Evolutionary conservation across 2,329 filamentous ascomycete genomes (phyloP).

Genomic region (Aspergillus alliaceus): DNA sequence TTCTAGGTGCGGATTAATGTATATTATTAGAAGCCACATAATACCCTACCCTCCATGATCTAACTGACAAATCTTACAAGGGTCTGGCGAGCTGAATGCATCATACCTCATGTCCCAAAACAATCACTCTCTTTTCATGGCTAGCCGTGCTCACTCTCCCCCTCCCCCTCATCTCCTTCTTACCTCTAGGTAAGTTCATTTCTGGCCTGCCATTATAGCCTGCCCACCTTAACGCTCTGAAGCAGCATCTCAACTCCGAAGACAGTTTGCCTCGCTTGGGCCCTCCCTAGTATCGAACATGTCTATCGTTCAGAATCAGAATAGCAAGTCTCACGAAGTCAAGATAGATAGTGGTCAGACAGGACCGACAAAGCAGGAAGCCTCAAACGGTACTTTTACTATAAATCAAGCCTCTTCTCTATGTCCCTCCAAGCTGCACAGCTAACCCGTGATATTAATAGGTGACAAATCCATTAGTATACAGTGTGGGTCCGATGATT

Average conservation of each 20-base stretch:
- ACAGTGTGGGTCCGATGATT: neutral
- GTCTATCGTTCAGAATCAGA: neutral
- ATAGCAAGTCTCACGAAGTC: neutral
- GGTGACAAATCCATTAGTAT: neutral
- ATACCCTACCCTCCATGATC: no score
- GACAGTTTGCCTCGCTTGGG: neutral
- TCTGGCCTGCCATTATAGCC: neutral
- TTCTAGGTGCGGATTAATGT: no score
- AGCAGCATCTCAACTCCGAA: neutral
- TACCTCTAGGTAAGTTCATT: neutral
- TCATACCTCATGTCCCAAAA: no score
- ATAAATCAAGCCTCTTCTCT: neutral
- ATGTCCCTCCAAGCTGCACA: neutral
- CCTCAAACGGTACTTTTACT: neutral
- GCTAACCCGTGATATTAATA: neutral
- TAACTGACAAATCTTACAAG: no score
- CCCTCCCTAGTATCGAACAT: neutral
- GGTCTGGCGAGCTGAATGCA: no score
- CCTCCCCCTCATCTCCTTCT: no score
- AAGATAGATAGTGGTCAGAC: neutral
- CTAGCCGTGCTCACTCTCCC: no score
- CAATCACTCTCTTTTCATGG: no score
- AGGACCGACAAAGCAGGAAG: neutral
- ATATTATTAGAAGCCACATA: no score
- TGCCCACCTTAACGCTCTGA: neutral